A percentile compares a stretch with the other conserved stretches of the same genome.
Evolutionary conservation across 2,329 filamentous ascomycete genomes (phyloP).

Genomic region (Coniella vitis): DNA sequence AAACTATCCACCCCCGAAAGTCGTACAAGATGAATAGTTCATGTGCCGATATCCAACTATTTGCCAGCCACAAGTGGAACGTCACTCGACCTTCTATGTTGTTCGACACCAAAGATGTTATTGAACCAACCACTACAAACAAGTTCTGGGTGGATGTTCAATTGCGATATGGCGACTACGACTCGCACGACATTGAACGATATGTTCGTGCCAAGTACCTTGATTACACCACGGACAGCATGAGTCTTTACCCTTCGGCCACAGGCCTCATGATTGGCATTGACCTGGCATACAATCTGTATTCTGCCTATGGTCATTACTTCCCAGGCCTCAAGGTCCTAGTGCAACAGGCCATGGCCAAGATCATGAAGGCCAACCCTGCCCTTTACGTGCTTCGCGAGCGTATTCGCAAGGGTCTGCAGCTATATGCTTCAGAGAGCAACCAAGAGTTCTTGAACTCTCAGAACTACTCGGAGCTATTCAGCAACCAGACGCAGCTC

Average conservation of each 20-base stretch:
- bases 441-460: conserved; percentile 99
- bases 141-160: conserved; percentile 99
- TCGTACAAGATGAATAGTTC: conserved; percentile 99
- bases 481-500: conserved; percentile 97
- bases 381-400: conserved; percentile 93
- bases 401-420: conserved; percentile 95
- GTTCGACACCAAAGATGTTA: conserved; percentile 93
- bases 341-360: conserved; percentile 96
- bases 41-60: conserved; percentile 50
- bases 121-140: conserved; percentile 90
- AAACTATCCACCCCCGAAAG: conserved; percentile 97
- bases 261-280: conserved; percentile 97
- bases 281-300: conserved; percentile 95
- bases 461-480: conserved; percentile 97
- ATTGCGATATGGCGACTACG: conserved; percentile 93
- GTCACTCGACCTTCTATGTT: conserved; percentile 88
- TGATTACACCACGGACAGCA: conserved; percentile 97
- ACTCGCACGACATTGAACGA: conserved; percentile 87
- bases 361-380: conserved; percentile 99
- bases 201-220: conserved; percentile 97
- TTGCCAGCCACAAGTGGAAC: conserved; percentile 87
- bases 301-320: conserved; percentile 97
- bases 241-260: conserved; percentile 96
- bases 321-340: conserved; percentile 96
- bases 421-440: conserved; percentile 95